Evolutionary conservation across 2,329 filamentous ascomycete genomes (phyloP), one percentile per base, ranked within the genome.

Genomic region (Fusarium sp.): DNA sequence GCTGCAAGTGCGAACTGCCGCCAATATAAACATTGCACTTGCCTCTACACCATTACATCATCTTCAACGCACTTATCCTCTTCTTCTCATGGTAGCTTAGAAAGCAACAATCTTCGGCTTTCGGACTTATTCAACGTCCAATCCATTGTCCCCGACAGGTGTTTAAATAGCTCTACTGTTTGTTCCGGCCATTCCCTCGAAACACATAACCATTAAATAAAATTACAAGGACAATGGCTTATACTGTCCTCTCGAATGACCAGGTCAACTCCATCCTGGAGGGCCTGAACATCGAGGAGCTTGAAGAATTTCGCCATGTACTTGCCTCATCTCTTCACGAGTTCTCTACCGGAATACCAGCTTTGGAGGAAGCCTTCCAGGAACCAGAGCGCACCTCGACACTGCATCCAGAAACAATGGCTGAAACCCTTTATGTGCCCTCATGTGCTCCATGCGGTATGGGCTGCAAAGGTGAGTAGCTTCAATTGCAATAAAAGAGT

Each of bases 381-480:
- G 87, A 90, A 71, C 89, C 88, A 8, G 81, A 84, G 58, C 82
- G 87, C 31, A 83, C 83, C 12, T 79, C 83, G 1, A 81, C 88
- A 10, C 77, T 83, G 42, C 85, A 85, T 26, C 75, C 79, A 3
- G 77, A 77, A 1, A 86, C 84, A 18, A 84, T 84, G 42, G 82
- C 84, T 30, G 90, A 88, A 19, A 92, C 90, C 4, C 80, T 93
- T 23, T 93, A 93, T 76, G 93, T 93, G 89, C 91, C 91, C 1
- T 90, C 90, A 3, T 88, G 85, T 25, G 89, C 89, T 62, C 86
- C 87, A 0, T 78, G 81, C 10, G 88, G 87, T 28, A 89, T 92
- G 67, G 90, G 88, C 6, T 86, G 93, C 73, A 94, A 94, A 82
- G 87, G 88, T 86, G 69, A 65, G 76, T 21, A 23, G 23, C 4